These are phyloP conservation scores for Aspergillus luchuensis DNA, from an alignment of 2,329 filamentous ascomycete genomes.

Conservation along the genomic window DNA sequence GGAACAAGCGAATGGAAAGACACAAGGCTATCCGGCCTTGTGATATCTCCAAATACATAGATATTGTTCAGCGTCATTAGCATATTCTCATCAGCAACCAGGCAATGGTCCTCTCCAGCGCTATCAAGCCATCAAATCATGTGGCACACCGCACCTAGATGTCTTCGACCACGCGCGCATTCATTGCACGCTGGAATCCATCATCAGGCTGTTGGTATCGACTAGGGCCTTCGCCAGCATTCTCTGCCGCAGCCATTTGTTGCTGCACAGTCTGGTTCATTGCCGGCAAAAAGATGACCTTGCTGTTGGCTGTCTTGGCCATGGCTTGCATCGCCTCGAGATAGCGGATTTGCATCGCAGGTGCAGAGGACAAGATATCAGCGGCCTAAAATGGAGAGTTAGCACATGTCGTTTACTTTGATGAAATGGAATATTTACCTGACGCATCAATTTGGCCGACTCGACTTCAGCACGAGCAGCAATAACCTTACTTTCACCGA, in stretches of 20 bases:
- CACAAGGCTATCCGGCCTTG: constrained; percentile 2
- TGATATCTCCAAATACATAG: background rate
- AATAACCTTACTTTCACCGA: constrained; percentile 98
- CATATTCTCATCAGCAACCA: constrained; percentile 16
- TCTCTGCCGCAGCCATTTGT: constrained; percentile 53
- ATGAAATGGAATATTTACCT: constrained; percentile 44
- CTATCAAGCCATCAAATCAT: constrained; percentile 8
- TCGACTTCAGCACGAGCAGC: constrained; percentile 96
- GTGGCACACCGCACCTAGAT: constrained; percentile 58
- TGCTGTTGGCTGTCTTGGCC: constrained; percentile 88
- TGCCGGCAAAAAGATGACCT: constrained; percentile 80
- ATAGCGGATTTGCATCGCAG: constrained; percentile 97
- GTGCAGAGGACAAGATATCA: constrained; percentile 86
- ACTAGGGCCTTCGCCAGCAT: constrained; percentile 59
- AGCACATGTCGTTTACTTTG: constrained; percentile 1
- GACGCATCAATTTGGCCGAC: constrained; percentile 80
- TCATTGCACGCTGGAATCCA: constrained; percentile 78
- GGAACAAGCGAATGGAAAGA: constrained; percentile 12
- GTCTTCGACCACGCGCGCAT: constrained; percentile 79
- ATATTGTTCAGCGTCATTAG: constrained; percentile 6
- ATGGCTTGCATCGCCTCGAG: constrained; percentile 98
- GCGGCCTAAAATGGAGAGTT: constrained; percentile 59
- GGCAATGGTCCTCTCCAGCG: constrained; percentile 4
- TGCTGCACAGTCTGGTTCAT: constrained; percentile 60
- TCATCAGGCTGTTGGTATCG: constrained; percentile 54